Percentiles rank a stretch among this genome's conserved stretches.
Evolutionary conservation across 2,329 filamentous ascomycete species (phyloP).

Genomic region (Metarhizium brunneum): DNA sequence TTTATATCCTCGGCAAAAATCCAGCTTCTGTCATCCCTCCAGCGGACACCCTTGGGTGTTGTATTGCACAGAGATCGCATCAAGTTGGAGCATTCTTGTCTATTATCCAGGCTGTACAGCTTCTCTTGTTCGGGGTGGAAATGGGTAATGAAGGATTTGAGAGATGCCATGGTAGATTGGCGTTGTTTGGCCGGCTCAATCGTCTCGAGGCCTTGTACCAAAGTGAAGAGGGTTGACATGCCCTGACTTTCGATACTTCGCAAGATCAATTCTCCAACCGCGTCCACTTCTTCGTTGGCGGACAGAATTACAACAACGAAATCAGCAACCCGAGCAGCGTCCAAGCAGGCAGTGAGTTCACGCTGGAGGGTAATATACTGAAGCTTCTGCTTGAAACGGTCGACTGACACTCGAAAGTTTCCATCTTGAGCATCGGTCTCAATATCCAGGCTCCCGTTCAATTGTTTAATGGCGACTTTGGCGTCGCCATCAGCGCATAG

Average conservation of each 20-base stretch:
- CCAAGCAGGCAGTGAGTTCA: conserved; percentile 68
- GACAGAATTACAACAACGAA: conserved; percentile 85
- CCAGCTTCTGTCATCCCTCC: conserved; percentile 94
- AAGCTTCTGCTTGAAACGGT: conserved; percentile 90
- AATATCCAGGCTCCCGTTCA: conserved; percentile 76
- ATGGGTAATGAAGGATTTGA: conserved; percentile 88
- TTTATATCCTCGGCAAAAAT: conserved; percentile 78
- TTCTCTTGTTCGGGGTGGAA: conserved; percentile 92
- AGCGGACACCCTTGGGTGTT: conserved; percentile 86
- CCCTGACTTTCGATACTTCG: conserved; percentile 88
- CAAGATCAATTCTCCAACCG: conserved; percentile 74
- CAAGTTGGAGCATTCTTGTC: conserved; percentile 84
- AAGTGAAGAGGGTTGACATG: conserved; percentile 81
- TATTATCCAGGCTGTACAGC: conserved; percentile 76
- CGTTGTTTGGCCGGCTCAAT: conserved; percentile 73
- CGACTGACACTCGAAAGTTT: conserved; percentile 59
- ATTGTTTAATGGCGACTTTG: conserved; percentile 52
- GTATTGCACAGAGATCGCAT: conserved; percentile 87
- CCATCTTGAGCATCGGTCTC: conserved; percentile 52
- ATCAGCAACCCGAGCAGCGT: conserved; percentile 81
- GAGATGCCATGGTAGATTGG: conserved; percentile 65
- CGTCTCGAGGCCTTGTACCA: conserved; percentile 70
- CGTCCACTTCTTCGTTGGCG: conserved; percentile 73
- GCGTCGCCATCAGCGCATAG: conserved; percentile 66
- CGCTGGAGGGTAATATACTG: conserved; percentile 71